Evolutionary conservation across 768 basidiomycete species (phyloP).

Genomic region (Mycena olivaceomarginata): DNA sequence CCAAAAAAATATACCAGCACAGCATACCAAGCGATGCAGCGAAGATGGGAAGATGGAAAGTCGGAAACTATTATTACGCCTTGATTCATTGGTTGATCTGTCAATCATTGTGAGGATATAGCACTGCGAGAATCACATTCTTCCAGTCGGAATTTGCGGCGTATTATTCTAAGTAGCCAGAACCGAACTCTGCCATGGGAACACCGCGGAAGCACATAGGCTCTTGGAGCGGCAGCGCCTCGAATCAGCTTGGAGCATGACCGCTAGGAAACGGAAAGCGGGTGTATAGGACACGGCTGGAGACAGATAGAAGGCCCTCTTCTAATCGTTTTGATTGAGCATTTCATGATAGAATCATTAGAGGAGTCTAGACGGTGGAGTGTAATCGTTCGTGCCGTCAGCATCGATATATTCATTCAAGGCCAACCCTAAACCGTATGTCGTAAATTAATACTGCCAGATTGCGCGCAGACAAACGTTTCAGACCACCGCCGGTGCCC

Average conservation of each 20-base stretch:
- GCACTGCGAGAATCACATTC: slow-evolving; percentile 12
- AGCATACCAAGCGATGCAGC: slow-evolving; percentile 17
- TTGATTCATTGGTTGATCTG: slow-evolving; percentile 22
- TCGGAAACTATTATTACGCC: slow-evolving; percentile 10
- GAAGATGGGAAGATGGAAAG: slow-evolving; percentile 6
- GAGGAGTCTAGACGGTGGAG: background rate
- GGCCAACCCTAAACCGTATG: too few species aligned
- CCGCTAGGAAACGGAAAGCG: background rate
- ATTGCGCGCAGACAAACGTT: too few species aligned
- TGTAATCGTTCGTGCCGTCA: background rate
- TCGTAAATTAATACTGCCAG: too few species aligned
- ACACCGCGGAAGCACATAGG: slow-evolving; percentile 12
- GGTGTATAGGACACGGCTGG: background rate
- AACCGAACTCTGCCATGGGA: background rate
- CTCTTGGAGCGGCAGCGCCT: background rate
- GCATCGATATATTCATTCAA: background rate
- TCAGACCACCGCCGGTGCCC: too few species aligned
- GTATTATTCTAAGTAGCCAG: background rate
- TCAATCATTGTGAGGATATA: slow-evolving; percentile 19
- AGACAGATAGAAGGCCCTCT: background rate
- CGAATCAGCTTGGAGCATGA: background rate
- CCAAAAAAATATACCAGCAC: slow-evolving; percentile 11
- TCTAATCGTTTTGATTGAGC: slow-evolving; percentile 30
- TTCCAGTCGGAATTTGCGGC: background rate
- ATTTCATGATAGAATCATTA: background rate